Evolutionary conservation across 345 rosid genomes (phyloP), one percentile per base, ranked within the genome.

Genomic region (Melastoma malabathricum): DNA sequence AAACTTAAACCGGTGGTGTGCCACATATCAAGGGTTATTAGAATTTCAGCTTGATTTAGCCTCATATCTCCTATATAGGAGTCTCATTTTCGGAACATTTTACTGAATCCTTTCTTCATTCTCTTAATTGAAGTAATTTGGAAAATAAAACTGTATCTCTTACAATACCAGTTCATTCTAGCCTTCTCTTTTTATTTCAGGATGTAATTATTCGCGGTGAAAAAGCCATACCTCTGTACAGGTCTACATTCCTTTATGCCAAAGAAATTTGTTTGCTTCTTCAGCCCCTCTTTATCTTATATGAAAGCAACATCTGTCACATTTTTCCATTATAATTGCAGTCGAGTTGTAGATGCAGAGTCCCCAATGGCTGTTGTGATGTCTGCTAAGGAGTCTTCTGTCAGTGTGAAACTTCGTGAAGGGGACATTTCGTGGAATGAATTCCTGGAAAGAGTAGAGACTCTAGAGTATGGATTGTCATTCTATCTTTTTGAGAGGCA

Each of bases 171-270:
- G 38, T 29, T 29, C 9, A 29, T 2, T 29, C 38, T 29, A 29
- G 38, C 2, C 38, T 29, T 29, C 9, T 29, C 38, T 4, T 29
- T 29, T 57, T 20, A 29, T 57, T 39, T 50, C 82, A 92, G 96
- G 98, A 92, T 73, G 54, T 68, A 56, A 92, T 92, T 55, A 61
- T 87, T 66, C 98, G 93, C 5, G 95, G 97, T 53, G 86, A 77
- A 41, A 87, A 82, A 81, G 73, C 69, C 56, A 72, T 92, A 58
- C 98, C 90, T 14, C 69, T 92, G 54, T 92, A 92, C 64, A 81
- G 96, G 98, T 92, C 72, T 71, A 67, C 58, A 79, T 56, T 54
- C 73, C 48, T 18, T 47, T 59, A 52, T 54, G 48, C 47, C 47
- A 50, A 14, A 23, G 19, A 29, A 13, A 44, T 7, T 19, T 55